Evolutionary conservation across 371 early-diverging fungal genomes (phyloP).

Genomic region (Lichtheimia ornata): DNA sequence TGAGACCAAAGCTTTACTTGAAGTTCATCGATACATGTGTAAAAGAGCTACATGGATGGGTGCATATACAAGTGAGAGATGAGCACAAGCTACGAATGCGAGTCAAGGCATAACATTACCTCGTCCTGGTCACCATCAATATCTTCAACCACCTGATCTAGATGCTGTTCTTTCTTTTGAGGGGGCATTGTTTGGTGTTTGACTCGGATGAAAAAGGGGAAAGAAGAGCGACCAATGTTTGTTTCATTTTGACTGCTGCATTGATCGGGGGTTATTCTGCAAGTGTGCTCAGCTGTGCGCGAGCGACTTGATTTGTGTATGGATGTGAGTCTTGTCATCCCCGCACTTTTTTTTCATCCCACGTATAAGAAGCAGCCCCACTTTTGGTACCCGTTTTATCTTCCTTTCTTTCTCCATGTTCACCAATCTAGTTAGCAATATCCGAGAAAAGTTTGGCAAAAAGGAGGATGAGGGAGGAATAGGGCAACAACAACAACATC

Average conservation of each 20-base stretch:
- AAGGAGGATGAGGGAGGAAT: neutral
- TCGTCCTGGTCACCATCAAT: neutral
- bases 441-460: neutral
- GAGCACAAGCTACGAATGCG: too few species aligned
- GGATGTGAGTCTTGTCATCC: too few species aligned
- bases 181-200: constrained; percentile 5
- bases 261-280: too few species aligned
- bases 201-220: neutral
- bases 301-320: too few species aligned
- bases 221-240: neutral
- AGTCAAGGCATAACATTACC: neutral
- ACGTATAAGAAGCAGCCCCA: too few species aligned
- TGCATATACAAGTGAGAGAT: neutral
- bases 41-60: constrained; percentile 33
- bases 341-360: too few species aligned
- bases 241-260: too few species aligned
- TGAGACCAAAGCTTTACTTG: constrained; percentile 22
- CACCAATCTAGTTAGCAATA: neutral
- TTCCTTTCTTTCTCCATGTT: neutral
- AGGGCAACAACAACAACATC: constrained; percentile 1
- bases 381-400: too few species aligned
- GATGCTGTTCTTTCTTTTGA: neutral
- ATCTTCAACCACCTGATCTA: constrained; percentile 12
- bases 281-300: too few species aligned
- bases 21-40: constrained; percentile 48